Evolutionary conservation across 1,284 basidiomycete species (phyloP), one percentile per base, ranked within the genome.

Genomic region (Tremellales sp.): DNA sequence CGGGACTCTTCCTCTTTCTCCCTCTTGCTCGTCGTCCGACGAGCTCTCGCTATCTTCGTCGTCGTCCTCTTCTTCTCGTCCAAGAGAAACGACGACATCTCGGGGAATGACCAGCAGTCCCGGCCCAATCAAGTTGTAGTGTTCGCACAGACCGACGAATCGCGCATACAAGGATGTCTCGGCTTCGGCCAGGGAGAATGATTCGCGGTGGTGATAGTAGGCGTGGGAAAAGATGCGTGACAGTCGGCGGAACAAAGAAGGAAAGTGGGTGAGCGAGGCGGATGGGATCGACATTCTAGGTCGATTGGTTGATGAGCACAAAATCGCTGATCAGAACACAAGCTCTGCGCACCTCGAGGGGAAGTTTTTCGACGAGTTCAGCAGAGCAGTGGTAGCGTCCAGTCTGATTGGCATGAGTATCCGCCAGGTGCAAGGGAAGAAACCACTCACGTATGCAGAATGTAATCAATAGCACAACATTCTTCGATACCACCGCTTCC

Each of bases 401-500:
- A 95, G 77, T 0, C 91, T 94, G 68, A 88, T 87, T 86, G 74
- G 47, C 89, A 90, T 72, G 90, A 91, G 50, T 92, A 87, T n/a
- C 88, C 87, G 68, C 85, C 4, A 8, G 5, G 33, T 27, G 19
- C 14, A 29, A 16, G 9, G 9, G 10, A 29, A 26, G 24, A 16
- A 16, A 10, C 0, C 1, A 59, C 70, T 57, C 51, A 73, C 71
- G 92, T 94, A 70, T 97, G 94, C 7, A 92, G 76, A 51, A 94
- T 95, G 72, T 97, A 97, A 76, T 97, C 93, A 47, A 97, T 94
- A 1, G 93, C 94, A 66, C 88, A 93, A 73, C 94, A 98, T 81
- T 90, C 85, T 81, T 64, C 63, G 1, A 60, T 57, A 4, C 56
- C 60, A 13, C 59, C 62, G 10, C 55, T 57, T 7, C 63, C 66